phyloP scores from a whole-genome alignment of 768 basidiomycete genomes.

The Mycena chlorophos region DNA sequence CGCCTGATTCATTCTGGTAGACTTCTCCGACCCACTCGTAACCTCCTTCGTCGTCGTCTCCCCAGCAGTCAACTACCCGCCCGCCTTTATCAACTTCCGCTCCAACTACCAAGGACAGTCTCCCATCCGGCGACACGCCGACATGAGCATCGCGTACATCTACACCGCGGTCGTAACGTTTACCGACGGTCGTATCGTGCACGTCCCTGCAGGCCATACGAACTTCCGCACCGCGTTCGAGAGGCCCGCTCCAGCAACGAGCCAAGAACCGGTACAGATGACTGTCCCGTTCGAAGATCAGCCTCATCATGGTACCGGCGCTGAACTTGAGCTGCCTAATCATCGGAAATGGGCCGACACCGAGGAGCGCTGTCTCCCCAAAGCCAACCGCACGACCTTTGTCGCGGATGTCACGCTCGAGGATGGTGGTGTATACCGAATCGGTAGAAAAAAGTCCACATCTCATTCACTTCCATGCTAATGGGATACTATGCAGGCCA shows the following conservation, averaged over 20 bases:
- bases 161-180: conserved; percentile 14
- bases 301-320: no score
- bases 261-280: conserved; percentile 2
- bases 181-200: background rate
- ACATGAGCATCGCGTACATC: conserved; percentile 3
- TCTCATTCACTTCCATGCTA: background rate
- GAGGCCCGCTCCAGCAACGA: background rate
- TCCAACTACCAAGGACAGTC: background rate
- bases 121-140: conserved; percentile 1
- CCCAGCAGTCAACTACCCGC: background rate
- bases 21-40: background rate
- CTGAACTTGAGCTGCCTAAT: background rate
- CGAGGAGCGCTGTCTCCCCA: conserved; percentile 6
- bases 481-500: background rate
- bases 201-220: conserved; percentile 4
- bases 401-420: conserved; percentile 11
- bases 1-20: background rate
- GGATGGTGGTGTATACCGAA: background rate
- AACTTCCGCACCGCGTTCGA: conserved; percentile 1
- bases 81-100: background rate
- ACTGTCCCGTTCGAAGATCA: conserved; percentile 2
- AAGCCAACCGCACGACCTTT: conserved; percentile 3
- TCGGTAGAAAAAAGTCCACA: background rate
- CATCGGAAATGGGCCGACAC: background rate
- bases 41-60: background rate